Evolutionary conservation across 257 asterid genomes (phyloP), one percentile per base, ranked within the genome.

Genomic region (Ligustrum vulgare): DNA sequence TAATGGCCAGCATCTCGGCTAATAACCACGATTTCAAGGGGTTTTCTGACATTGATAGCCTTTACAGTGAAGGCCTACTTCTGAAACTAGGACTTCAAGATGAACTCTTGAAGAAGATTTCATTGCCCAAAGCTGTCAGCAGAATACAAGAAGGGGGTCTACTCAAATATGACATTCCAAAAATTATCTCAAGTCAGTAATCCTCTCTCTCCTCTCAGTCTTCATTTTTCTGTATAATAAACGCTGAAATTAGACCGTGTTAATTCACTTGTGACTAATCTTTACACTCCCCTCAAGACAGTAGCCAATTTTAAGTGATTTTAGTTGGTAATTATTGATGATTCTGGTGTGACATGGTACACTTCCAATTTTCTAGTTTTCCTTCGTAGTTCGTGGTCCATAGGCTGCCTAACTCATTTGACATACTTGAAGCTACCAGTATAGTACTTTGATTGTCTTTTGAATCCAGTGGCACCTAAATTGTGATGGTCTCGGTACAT

Each of bases 21-120:
- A 89, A 84, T 23, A 90, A 90, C 86, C 87, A 86, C 9, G 98
- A 93, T 71, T 91, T 95, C 84, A 93, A 93, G 77, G 90, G 94
- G 10, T 95, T 93, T 77, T 81, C 89, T 1, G 99, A 95, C 68
- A 90, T 95, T 28, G 98, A 95, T 67, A 95, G 89, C 80, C 94
- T 95, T 36, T 95, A 93, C 64, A 91, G 87, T 0, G 88, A 95
- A 82, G 99, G 99, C 62, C 89, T 95, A 43, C 90, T 90, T 35
- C 86, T 93, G 71, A 95, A 93, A 54, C 91, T 93, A 22, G 98
- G 97, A n/a, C 84, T 91, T 35, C 93, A 93, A 0, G 96, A 90
- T 11, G 96, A 92, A 37, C 72, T 92, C 75, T 74, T 91, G 78
- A 92, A 88, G 67, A 95, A 89, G 78, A 79, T 94, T 72, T 88